Evolutionary conservation across 192 early-diverging fungal genomes (phyloP).

Genomic region (Linnemannia zychae): DNA sequence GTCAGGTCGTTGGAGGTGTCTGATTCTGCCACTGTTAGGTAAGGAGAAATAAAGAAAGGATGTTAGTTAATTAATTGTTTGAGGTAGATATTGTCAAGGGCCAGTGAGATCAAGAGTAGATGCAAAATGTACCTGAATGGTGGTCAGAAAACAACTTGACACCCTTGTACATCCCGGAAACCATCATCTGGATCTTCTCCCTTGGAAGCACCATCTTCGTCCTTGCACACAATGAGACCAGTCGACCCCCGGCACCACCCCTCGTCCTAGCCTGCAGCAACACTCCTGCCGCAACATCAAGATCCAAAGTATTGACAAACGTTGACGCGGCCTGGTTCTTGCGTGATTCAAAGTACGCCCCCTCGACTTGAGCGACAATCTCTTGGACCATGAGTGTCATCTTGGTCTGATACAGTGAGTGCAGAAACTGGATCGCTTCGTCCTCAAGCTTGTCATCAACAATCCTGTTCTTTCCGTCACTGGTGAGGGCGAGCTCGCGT

Average conservation of each 20-base stretch:
- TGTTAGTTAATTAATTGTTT: neutral
- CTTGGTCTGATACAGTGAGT: constrained; percentile 36
- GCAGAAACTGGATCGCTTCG: constrained; percentile 25
- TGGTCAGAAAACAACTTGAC: constrained; percentile 54
- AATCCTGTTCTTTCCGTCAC: neutral
- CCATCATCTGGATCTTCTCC: constrained; percentile 58
- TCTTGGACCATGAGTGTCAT: constrained; percentile 26
- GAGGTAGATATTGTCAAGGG: too few species aligned
- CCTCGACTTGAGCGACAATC: constrained; percentile 29
- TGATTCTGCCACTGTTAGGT: neutral
- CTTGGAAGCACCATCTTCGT: constrained; percentile 24
- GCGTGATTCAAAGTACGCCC: constrained; percentile 14
- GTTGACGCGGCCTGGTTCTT: constrained; percentile 23
- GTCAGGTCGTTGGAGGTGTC: neutral
- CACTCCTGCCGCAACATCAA: constrained; percentile 52
- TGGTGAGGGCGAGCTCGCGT: neutral
- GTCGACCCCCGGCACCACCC: constrained; percentile 25
- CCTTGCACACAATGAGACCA: constrained; percentile 39
- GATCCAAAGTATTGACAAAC: constrained; percentile 29
- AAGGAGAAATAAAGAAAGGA: constrained; percentile 6
- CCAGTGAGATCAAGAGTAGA: too few species aligned
- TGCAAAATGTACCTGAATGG: constrained; percentile 11
- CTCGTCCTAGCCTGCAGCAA: constrained; percentile 44
- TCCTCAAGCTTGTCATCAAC: constrained; percentile 1
- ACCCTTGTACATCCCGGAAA: constrained; percentile 33